Evolutionary conservation across 371 early-diverging fungal species (phyloP).

Genomic region (Apophysomyces sp.): DNA sequence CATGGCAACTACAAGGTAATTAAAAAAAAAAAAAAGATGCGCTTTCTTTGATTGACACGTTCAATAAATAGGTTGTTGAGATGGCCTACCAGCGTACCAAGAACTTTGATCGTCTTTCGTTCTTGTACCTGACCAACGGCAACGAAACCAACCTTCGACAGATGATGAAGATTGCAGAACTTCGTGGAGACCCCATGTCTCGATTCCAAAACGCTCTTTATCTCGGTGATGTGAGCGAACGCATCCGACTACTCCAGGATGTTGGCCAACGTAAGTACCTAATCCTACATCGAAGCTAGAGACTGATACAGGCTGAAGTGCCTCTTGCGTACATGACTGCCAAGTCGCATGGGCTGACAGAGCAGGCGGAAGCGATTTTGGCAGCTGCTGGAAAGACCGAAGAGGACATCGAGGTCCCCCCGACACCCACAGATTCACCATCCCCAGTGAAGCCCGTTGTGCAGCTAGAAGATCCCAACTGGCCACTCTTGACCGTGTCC

Average conservation of each 20-base stretch:
- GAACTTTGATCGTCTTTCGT: slow-evolving; percentile 88
- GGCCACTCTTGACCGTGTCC: slow-evolving; percentile 84
- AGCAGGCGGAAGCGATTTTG: slow-evolving; percentile 81
- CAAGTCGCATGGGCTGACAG: slow-evolving; percentile 81
- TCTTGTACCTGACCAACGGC: slow-evolving; percentile 91
- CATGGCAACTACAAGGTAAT: slow-evolving; percentile 84
- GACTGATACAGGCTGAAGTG: slow-evolving; percentile 29
- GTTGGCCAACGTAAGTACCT: slow-evolving; percentile 71
- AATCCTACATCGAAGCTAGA: background rate
- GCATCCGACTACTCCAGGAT: slow-evolving; percentile 76
- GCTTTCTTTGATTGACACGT: background rate
- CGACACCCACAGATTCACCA: slow-evolving; percentile 45
- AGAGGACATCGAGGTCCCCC: slow-evolving; percentile 60
- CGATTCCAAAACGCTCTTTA: slow-evolving; percentile 89
- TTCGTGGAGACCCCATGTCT: slow-evolving; percentile 79
- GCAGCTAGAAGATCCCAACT: slow-evolving; percentile 75
- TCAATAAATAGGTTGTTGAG: slow-evolving; percentile 71
- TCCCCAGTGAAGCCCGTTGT: slow-evolving; percentile 65
- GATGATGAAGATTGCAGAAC: slow-evolving; percentile 90
- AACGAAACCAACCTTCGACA: slow-evolving; percentile 84
- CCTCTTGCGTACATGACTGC: slow-evolving; percentile 93
- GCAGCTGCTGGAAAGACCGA: slow-evolving; percentile 65
- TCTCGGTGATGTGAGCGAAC: slow-evolving; percentile 87
- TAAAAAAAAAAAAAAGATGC: background rate
- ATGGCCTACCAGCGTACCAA: slow-evolving; percentile 87